phyloP scores from a whole-genome alignment of 1,284 basidiomycete species.

The Rhodotorula sp. region DNA sequence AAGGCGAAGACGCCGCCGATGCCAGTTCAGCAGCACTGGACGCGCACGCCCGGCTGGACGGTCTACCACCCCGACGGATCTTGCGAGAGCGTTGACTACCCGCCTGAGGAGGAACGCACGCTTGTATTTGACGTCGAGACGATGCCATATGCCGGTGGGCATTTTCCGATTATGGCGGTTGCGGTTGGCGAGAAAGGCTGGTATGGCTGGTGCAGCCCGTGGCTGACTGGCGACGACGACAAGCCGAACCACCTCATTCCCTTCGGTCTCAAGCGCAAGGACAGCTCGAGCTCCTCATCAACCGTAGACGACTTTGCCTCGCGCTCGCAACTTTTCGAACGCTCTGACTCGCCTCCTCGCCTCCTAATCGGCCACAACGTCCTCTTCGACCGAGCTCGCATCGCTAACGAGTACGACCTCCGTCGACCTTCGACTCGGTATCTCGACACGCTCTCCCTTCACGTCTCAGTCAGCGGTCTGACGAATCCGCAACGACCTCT shows the following conservation, averaged over 20 bases:
- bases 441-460: conserved; percentile 92
- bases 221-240: conserved; percentile 70
- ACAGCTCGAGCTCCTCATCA: conserved; percentile 9
- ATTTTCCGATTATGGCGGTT: conserved; percentile 84
- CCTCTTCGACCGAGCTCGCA: conserved; percentile 83
- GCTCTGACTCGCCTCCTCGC: conserved; percentile 51
- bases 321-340: conserved; percentile 26
- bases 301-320: conserved; percentile 39
- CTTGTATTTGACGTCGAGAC: conserved; percentile 94
- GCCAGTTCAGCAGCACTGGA: conserved; percentile 64
- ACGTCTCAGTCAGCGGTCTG: conserved; percentile 91
- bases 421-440: conserved; percentile 71
- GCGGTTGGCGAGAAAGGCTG: conserved; percentile 79
- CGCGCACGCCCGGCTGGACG: conserved; percentile 81
- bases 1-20: conserved; percentile 59
- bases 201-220: conserved; percentile 96
- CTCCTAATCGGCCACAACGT: conserved; percentile 92
- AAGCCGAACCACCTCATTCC: conserved; percentile 73
- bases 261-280: conserved; percentile 56
- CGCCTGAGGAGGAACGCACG: conserved; percentile 61
- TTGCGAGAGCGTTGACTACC: conserved; percentile 45
- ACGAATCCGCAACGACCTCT: conserved; percentile 91
- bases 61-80: conserved; percentile 66
- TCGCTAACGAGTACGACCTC: conserved; percentile 80
- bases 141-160: conserved; percentile 70